A percentile compares a stretch with the other conserved stretches of the same genome.
Conservation (phyloP, 164 flowering plant species). For the Akebia trifoliata region DNA sequence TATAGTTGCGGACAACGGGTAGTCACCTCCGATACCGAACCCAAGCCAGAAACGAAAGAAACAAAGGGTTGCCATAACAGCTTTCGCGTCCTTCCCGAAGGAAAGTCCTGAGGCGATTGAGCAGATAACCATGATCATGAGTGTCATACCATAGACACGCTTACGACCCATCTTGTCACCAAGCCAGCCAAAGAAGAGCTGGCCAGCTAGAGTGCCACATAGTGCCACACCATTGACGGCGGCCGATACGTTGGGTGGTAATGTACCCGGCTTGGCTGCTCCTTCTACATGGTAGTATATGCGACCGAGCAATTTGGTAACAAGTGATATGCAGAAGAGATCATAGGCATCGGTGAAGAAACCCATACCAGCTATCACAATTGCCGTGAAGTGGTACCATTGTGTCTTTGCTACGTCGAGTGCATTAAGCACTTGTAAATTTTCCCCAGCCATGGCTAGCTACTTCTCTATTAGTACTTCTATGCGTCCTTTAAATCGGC, state of each 20-base stretch:
- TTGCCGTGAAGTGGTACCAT: constrained; percentile 91
- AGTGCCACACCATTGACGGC: constrained; percentile 45
- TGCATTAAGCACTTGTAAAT: constrained; percentile 56
- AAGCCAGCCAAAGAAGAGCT: no score
- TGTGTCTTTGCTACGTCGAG: constrained; percentile 78
- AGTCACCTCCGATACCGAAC: no score
- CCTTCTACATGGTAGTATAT: constrained; percentile 26
- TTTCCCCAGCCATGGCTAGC: constrained; percentile 37
- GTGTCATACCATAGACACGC: constrained; percentile 36
- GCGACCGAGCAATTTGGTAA: constrained; percentile 40
- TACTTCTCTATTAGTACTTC: no score
- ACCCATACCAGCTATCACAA: constrained; percentile 84
- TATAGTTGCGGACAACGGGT: constrained; percentile 40
- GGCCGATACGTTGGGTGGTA: constrained; percentile 36
- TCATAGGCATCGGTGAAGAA: constrained; percentile 92
- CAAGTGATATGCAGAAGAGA: constrained; percentile 76
- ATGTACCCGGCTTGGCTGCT: constrained; percentile 25
- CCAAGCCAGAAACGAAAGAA: no score
- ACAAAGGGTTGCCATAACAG: constrained; percentile 30
- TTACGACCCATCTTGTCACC: constrained; percentile 43
- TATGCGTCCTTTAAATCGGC: no score
- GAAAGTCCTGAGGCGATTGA: constrained; percentile 42
- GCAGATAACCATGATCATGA: constrained; percentile 32
- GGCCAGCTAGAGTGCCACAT: constrained; percentile 39
- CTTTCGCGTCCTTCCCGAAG: constrained; percentile 19